Evolutionary conservation across 306 rosid species (phyloP).

Genomic region (Mimosa pudica): DNA sequence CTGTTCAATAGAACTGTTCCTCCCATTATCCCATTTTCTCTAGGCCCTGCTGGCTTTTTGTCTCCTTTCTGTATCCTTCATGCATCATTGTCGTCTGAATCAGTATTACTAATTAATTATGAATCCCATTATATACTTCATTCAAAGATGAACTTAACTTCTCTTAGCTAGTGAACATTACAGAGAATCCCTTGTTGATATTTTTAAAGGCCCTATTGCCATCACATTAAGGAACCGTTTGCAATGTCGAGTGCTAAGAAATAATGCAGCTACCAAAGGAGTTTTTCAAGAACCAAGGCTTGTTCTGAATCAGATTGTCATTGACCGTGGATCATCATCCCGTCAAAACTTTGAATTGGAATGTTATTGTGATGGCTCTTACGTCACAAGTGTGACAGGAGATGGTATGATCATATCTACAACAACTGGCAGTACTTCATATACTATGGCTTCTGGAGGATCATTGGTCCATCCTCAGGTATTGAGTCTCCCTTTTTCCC

Average conservation of each 20-base stretch:
- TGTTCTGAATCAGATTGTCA: conserved; percentile 88
- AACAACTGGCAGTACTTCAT: conserved; percentile 96
- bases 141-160: conserved; percentile 56
- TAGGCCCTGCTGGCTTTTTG: conserved; percentile 97
- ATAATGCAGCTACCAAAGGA: conserved; percentile 58
- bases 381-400: conserved; percentile 95
- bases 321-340: conserved; percentile 97
- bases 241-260: conserved; percentile 81
- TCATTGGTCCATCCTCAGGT: conserved; percentile 99
- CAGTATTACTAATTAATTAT: background rate
- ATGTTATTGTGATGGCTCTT: conserved; percentile 89
- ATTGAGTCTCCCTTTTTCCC: conserved; percentile 15
- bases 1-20: conserved; percentile 99
- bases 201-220: conserved; percentile 87
- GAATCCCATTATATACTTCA: conserved; percentile 22
- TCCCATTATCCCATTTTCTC: conserved; percentile 91
- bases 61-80: conserved; percentile 83
- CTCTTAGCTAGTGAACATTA: conserved; percentile 82
- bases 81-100: conserved; percentile 8
- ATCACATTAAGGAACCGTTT: conserved; percentile 87
- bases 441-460: conserved; percentile 99
- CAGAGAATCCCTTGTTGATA: conserved; percentile 73
- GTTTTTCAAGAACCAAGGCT: conserved; percentile 50
- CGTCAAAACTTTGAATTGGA: conserved; percentile 94
- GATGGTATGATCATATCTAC: conserved; percentile 93